These are phyloP conservation scores for Aaosphaeria arxii DNA, from an alignment of 2,329 filamentous ascomycete genomes.

Conservation along the genomic window DNA sequence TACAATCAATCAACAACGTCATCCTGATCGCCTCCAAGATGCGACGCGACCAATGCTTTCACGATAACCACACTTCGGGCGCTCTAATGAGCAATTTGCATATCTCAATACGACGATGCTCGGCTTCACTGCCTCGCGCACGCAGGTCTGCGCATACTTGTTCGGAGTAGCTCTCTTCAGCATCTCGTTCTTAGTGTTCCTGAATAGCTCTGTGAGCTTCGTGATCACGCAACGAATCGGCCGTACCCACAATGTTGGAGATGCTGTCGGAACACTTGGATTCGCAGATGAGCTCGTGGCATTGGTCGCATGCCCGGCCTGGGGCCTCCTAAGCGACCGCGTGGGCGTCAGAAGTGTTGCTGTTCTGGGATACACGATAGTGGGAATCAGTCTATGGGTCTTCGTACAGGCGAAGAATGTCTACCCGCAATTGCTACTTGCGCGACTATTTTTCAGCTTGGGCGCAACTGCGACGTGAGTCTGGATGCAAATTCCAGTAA, in stretches of 20 bases:
- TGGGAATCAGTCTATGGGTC: constrained; percentile 71
- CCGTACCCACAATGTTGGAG: constrained; percentile 68
- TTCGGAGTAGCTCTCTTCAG: constrained; percentile 80
- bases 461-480: constrained; percentile 81
- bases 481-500: not conserved
- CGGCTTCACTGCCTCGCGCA: constrained; percentile 55
- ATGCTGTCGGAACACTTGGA: constrained; percentile 79
- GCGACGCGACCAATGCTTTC: too few relatives aligned
- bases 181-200: constrained; percentile 85
- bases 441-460: constrained; percentile 81
- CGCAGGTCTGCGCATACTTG: constrained; percentile 68
- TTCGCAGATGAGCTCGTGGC: constrained; percentile 83
- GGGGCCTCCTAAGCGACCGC: constrained; percentile 75
- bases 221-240: constrained; percentile 81
- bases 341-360: constrained; percentile 64
- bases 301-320: constrained; percentile 73
- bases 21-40: too few relatives aligned
- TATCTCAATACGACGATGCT: constrained; percentile 21
- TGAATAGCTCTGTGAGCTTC: constrained; percentile 81
- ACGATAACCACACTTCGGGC: too few relatives aligned
- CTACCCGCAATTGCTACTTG: constrained; percentile 84
- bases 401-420: constrained; percentile 85
- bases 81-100: too few relatives aligned
- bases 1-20: too few relatives aligned
- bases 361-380: constrained; percentile 76